Conservation (phyloP, 495 filamentous ascomycete genomes). For the Tetracladium setigerum region DNA sequence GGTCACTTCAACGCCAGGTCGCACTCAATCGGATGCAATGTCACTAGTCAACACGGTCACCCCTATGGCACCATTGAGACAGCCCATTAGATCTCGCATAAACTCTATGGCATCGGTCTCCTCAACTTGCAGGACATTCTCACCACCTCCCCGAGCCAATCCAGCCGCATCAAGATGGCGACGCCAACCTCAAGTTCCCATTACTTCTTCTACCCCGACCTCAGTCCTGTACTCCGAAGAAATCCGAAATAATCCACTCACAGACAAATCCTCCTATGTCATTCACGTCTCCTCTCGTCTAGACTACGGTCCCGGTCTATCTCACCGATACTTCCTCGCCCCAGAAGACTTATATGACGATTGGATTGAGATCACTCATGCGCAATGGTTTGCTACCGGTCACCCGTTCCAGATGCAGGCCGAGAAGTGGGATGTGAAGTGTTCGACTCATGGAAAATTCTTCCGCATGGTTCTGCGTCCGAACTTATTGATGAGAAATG, state of each 20-base stretch:
- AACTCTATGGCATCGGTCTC: too few relatives aligned
- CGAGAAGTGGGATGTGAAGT: conserved; percentile 21
- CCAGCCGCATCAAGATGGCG: too few relatives aligned
- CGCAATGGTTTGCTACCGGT: conserved; percentile 17
- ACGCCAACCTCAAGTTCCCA: too few relatives aligned
- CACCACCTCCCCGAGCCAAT: too few relatives aligned
- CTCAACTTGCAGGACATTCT: too few relatives aligned
- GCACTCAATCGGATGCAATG: too few relatives aligned
- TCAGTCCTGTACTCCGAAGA: conserved; percentile 7
- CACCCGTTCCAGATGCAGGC: conserved; percentile 12
- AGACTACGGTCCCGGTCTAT: conserved; percentile 17
- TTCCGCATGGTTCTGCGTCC: conserved; percentile 16
- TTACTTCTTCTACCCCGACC: not conserved
- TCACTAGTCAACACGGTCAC: too few relatives aligned
- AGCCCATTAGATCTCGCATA: too few relatives aligned
- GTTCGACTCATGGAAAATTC: conserved; percentile 11
- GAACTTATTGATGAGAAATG: conserved; percentile 14
- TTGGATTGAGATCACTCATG: conserved; percentile 14
- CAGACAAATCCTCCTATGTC: conserved; percentile 4
- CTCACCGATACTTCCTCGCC: conserved; percentile 19
- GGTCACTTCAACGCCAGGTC: too few relatives aligned
- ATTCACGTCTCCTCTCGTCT: conserved; percentile 14
- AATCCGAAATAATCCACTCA: conserved; percentile 15
- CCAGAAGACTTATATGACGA: conserved; percentile 10
- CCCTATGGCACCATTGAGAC: too few relatives aligned